Evolutionary conservation across 805 yeast genomes (phyloP), one percentile per base, ranked within the genome.

Genomic region (Candida saitoana): DNA sequence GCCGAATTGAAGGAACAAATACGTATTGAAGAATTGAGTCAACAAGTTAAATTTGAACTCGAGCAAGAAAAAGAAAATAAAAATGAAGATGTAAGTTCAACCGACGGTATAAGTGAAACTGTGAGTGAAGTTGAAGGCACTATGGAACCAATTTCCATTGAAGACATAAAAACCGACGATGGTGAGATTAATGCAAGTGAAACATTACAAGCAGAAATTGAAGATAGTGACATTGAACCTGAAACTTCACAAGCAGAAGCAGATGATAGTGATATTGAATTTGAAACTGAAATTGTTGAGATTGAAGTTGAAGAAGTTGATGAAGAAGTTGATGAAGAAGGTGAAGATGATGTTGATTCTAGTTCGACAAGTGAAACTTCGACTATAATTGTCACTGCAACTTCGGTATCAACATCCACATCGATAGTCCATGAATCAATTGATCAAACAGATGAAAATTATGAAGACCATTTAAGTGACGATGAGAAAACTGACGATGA

Each of bases 1-100:
- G 43, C 20, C 43, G 22, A 48, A 44, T 18, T n/a, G 24, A 20
- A 40, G 32, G 37, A 34, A 19, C 40, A 38, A 33, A 18, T 33
- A 4, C 31, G 20, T 3, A 40, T 16, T 16, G 31, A 34, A 27
- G 25, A 33, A n/a, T 12, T 16, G 12, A 24, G 17, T 3, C n/a
- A 18, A 11, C 18, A 14, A 36, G 18, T 24, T 9, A 9, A 29
- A 29, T 5, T 14, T 29, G 32, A 22, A 11, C 27, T 22, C 11
- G 27, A 22, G 27, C 6, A 22, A 6, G 11, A 22, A 11, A 22
- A 22, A 6, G 11, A 22, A 11, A 11, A 7, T 6, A 22, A 22
- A 8, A 14, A 16, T 20, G 29, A 36, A 24, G 19, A 22, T 6
- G 27, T 22, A 7, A 22, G 27, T 22, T 6, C 6, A 7, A 22